Percentiles rank a stretch among this genome's conserved stretches.
phyloP scores from a whole-genome alignment of 2,329 filamentous ascomycete genomes.

The Calonectria honghensis region DNA sequence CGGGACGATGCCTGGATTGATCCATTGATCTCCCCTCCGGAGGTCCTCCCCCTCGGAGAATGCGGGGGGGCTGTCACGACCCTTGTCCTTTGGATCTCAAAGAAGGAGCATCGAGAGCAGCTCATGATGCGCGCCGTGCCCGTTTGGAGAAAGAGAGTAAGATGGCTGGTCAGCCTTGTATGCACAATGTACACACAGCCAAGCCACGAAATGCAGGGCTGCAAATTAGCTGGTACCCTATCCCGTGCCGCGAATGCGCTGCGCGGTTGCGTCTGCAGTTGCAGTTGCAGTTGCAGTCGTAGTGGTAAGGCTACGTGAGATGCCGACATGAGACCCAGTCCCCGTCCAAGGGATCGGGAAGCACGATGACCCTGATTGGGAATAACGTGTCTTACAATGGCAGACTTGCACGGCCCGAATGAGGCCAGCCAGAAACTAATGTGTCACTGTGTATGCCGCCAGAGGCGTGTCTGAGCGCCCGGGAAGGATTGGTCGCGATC shows the following conservation, averaged over 20 bases:
- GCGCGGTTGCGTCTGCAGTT: slow-evolving; percentile 1
- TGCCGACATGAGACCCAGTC: slow-evolving; percentile 34
- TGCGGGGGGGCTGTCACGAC: slow-evolving; percentile 23
- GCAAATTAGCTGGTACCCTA: slow-evolving; percentile 28
- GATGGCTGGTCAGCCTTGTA: slow-evolving; percentile 32
- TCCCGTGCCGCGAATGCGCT: slow-evolving; percentile 28
- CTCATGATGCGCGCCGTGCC: slow-evolving; percentile 30
- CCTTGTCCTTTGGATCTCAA: slow-evolving; percentile 22
- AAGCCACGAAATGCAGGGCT: slow-evolving; percentile 3
- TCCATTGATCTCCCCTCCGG: slow-evolving; percentile 25
- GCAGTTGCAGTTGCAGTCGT: not conserved
- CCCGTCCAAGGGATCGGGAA: slow-evolving; percentile 39
- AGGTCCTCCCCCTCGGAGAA: slow-evolving; percentile 2
- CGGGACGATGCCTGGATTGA: slow-evolving; percentile 23
- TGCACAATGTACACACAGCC: slow-evolving; percentile 17
- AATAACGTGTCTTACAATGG: slow-evolving; percentile 38
- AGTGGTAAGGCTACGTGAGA: slow-evolving; percentile 35
- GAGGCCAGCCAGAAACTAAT: slow-evolving; percentile 27
- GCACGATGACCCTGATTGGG: slow-evolving; percentile 22
- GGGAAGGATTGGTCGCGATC: slow-evolving; percentile 28
- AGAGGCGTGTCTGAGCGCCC: slow-evolving; percentile 30
- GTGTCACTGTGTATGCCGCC: slow-evolving; percentile 26
- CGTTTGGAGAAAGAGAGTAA: slow-evolving; percentile 22
- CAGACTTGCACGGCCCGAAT: slow-evolving; percentile 34
- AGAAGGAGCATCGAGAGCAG: slow-evolving; percentile 32